phyloP scores from a whole-genome alignment of 2,329 filamentous ascomycete species.

The Chaetomium olivaceum region DNA sequence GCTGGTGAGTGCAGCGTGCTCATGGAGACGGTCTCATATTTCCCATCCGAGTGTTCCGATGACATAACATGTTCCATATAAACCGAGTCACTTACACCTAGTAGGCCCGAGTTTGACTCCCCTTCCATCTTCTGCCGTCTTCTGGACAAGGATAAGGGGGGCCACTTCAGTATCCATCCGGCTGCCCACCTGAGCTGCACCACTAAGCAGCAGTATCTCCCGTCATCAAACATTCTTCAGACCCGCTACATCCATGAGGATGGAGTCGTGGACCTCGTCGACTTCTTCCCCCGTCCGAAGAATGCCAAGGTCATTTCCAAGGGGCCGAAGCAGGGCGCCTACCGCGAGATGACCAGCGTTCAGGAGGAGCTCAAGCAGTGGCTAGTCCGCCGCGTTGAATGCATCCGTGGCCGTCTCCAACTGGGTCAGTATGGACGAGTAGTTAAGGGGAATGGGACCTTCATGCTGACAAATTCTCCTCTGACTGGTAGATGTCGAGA shows the following conservation, averaged over 20 bases:
- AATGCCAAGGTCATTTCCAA: slow-evolving; percentile 54
- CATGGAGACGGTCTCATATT: background rate
- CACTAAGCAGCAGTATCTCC: slow-evolving; percentile 76
- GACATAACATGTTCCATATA: background rate
- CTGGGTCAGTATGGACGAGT: slow-evolving; percentile 47
- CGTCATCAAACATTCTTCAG: slow-evolving; percentile 72
- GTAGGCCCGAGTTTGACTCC: slow-evolving; percentile 75
- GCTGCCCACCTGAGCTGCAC: slow-evolving; percentile 55
- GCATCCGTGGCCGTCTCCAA: slow-evolving; percentile 65
- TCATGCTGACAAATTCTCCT: slow-evolving; percentile 12
- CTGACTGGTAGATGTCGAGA: slow-evolving; percentile 57
- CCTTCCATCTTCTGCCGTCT: slow-evolving; percentile 74
- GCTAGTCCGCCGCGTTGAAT: slow-evolving; percentile 71
- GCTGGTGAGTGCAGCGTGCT: slow-evolving; percentile 54
- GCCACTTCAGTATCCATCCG: slow-evolving; percentile 69
- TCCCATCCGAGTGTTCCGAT: background rate
- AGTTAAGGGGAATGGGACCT: background rate
- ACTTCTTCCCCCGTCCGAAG: slow-evolving; percentile 74
- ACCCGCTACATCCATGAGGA: slow-evolving; percentile 77
- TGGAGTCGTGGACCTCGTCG: slow-evolving; percentile 70
- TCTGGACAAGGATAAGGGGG: slow-evolving; percentile 72
- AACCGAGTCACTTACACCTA: background rate
- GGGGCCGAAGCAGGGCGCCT: slow-evolving; percentile 51
- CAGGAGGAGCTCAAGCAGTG: slow-evolving; percentile 67
- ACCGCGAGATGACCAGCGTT: slow-evolving; percentile 54